phyloP scores from a whole-genome alignment of 768 basidiomycete species.

The Pulveroboletus frians region DNA sequence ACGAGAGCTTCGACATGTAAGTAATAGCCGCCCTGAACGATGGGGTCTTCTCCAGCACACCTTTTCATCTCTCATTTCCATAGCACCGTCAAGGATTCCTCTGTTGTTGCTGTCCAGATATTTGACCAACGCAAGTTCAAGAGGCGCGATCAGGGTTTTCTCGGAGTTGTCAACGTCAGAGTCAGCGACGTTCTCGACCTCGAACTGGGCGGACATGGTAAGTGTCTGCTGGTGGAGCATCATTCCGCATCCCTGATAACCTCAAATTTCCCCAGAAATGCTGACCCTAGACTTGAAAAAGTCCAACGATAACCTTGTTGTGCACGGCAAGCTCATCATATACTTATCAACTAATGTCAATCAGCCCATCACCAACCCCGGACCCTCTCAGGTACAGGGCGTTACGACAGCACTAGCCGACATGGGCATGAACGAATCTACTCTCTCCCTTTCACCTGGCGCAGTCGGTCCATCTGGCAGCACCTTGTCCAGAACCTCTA shows the following conservation, averaged over 20 bases:
- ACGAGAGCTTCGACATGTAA: slow-evolving; percentile 96
- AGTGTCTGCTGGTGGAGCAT: slow-evolving; percentile 27
- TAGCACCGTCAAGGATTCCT: slow-evolving; percentile 96
- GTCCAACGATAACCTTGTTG: slow-evolving; percentile 97
- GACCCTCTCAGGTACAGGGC: slow-evolving; percentile 65
- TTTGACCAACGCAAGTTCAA: slow-evolving; percentile 99
- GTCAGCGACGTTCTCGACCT: slow-evolving; percentile 89
- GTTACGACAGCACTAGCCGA: slow-evolving; percentile 55
- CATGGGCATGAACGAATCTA: slow-evolving; percentile 57
- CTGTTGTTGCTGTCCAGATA: slow-evolving; percentile 95
- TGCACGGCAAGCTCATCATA: slow-evolving; percentile 96
- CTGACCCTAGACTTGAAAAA: slow-evolving; percentile 95
- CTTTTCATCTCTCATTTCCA: slow-evolving; percentile 6
- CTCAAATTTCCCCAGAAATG: slow-evolving; percentile 61
- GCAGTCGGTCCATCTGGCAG: slow-evolving; percentile 31
- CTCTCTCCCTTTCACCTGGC: slow-evolving; percentile 50
- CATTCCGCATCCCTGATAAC: not conserved
- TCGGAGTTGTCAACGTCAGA: slow-evolving; percentile 94
- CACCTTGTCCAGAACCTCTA: slow-evolving; percentile 56
- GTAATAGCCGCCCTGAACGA: slow-evolving; percentile 19
- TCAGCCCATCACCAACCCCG: slow-evolving; percentile 80
- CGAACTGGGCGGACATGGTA: slow-evolving; percentile 90
- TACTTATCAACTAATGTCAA: slow-evolving; percentile 90
- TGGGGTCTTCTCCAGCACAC: not conserved
- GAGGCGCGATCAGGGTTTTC: slow-evolving; percentile 94